Base-by-base conservation (phyloP, 2,329 filamentous ascomycete species). In the Fusarium subtropicale region DNA sequence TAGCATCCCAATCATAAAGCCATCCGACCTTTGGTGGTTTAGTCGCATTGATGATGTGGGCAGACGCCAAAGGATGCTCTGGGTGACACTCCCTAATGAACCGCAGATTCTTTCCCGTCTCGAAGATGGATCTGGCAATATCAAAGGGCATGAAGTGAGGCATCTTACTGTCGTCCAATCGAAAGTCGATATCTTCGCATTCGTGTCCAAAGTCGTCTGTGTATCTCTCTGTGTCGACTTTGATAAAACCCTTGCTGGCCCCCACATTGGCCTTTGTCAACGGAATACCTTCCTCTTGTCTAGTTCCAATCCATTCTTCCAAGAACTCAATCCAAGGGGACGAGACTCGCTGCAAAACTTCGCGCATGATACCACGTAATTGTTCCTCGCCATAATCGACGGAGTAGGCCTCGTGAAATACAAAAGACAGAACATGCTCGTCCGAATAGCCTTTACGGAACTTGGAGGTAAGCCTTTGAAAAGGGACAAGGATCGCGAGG, bases 291-390 rank as follows among this genome's bases (percentile, higher is more conserved):
- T 84, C 80, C 69, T 91, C 89, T 4, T 82, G 80, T 63, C 82
- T 85, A 13, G 92, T 85, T 0, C 93, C 93, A 63, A 94, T 88
- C 92, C 92, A 96, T 73, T 90, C 88, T 69, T 91, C 86, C 10
- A 91, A 82, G 53, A 90, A 86, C 54, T 89, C 85, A 11, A 92
- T 80, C 87, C 90, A 94, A 1, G 91, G 91, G 30, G 80, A 79
- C 2, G 88, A 88, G 2, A 91, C 88, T 39, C 86, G 83, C 45
- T 84, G 82, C 18, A 96, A 77, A 1, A 95, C 83, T 65, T 93
- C 88, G 18, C 89, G 86, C 74, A 93, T 85, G 33, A 92, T 85
- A 24, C 86, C 84, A 22, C 87, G 86, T 24, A 94, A 79, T 60
- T 88, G 86, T 15, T 82, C 81, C 51, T 89, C 87, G 33, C 86